phyloP scores from a whole-genome alignment of 805 yeast genomes.

The Schwanniomyces yamadae region DNA sequence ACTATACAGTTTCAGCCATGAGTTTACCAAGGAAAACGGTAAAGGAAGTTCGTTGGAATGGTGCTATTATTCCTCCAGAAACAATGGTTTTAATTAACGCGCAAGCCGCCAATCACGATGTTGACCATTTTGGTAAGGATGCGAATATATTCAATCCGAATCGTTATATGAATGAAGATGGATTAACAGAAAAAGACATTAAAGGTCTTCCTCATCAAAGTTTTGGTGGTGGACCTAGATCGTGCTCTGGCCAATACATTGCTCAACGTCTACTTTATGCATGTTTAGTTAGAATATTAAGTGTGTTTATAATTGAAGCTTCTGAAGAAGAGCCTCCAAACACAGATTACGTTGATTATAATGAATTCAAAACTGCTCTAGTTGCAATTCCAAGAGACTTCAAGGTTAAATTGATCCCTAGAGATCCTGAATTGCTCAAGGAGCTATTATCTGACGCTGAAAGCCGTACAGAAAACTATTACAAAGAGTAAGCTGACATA shows the following conservation, averaged over 20 bases:
- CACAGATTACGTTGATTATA: slow-evolving; percentile 5
- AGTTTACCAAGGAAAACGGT: slow-evolving; percentile 7
- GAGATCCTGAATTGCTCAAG: slow-evolving; percentile 3
- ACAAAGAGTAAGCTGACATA: no score
- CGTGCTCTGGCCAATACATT: slow-evolving; percentile 7
- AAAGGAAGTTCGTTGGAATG: slow-evolving; percentile 3
- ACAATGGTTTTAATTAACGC: slow-evolving; percentile 7
- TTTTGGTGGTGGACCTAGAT: slow-evolving; percentile 7
- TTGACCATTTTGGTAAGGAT: slow-evolving; percentile 2
- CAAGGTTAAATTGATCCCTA: slow-evolving; percentile 3
- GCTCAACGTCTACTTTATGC: slow-evolving; percentile 5
- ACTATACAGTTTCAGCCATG: slow-evolving; percentile 6
- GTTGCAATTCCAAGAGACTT: slow-evolving; percentile 7
- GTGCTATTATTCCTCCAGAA: slow-evolving; percentile 5
- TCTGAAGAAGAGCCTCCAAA: slow-evolving; percentile 5
- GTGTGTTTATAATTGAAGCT: slow-evolving; percentile 4
- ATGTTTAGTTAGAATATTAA: slow-evolving; percentile 4
- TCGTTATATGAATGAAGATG: slow-evolving; percentile 6
- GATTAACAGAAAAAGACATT: slow-evolving; percentile 4
- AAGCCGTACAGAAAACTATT: slow-evolving; percentile 4
- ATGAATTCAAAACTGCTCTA: slow-evolving; percentile 6
- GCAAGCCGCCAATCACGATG: slow-evolving; percentile 7
- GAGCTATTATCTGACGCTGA: slow-evolving; percentile 1
- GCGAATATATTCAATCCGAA: slow-evolving; percentile 5
- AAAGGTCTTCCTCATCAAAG: slow-evolving; percentile 7